These are phyloP conservation scores for Vachellia pachyceras DNA, from an alignment of 306 rosid genomes.

Conservation along the genomic window DNA sequence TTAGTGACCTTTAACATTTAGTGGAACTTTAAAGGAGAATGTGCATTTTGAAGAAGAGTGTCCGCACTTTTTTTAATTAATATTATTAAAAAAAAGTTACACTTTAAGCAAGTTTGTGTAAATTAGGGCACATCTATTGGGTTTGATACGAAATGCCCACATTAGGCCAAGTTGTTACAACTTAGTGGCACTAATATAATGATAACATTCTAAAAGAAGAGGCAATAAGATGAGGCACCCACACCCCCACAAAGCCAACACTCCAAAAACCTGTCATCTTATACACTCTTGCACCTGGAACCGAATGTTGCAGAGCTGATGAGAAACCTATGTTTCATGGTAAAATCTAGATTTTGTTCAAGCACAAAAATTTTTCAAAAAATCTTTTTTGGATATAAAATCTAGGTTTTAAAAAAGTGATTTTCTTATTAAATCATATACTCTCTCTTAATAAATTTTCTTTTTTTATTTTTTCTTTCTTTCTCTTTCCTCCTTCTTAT, in stretches of 20 bases:
- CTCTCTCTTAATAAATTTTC: too few relatives aligned
- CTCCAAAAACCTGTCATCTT: neutral
- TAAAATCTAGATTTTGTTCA: too few relatives aligned
- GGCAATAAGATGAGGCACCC: slow-evolving; percentile 20
- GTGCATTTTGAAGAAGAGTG: slow-evolving; percentile 10
- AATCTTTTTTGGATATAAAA: too few relatives aligned
- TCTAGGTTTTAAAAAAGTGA: too few relatives aligned
- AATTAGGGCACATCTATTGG: neutral
- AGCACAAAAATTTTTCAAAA: too few relatives aligned
- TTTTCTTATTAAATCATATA: too few relatives aligned
- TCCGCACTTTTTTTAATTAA: slow-evolving; percentile 9
- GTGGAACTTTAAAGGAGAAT: neutral
- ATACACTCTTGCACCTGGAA: slow-evolving; percentile 4
- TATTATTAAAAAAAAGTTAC: slow-evolving; percentile 6
- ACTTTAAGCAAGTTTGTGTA: slow-evolving; percentile 30
- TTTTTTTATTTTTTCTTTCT: too few relatives aligned
- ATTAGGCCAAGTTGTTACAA: slow-evolving; percentile 17
- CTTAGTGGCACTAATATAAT: slow-evolving; percentile 40
- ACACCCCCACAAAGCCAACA: slow-evolving; percentile 12
- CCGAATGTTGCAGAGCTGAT: slow-evolving; percentile 5
- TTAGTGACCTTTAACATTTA: slow-evolving; percentile 6
- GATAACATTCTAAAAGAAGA: slow-evolving; percentile 33
- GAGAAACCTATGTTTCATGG: too few relatives aligned
- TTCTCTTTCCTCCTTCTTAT: too few relatives aligned
- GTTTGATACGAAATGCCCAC: slow-evolving; percentile 18